Percentiles rank a stretch among this genome's conserved stretches.
Conservation (phyloP, 2,329 filamentous ascomycete species). For the Monascus ruber region DNA sequence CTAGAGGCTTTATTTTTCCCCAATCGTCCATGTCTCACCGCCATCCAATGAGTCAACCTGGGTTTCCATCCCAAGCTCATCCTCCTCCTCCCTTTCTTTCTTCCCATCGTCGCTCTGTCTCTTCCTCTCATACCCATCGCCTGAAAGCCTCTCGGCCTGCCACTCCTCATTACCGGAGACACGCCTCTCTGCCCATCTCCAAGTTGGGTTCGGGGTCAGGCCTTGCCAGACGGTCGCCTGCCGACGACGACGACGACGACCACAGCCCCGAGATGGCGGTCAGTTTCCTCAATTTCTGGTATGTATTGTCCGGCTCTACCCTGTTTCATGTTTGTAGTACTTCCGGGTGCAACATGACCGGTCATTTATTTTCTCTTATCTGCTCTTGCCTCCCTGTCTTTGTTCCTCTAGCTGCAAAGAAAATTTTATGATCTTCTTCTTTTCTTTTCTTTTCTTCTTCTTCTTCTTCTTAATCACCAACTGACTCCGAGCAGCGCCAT, state of each 20-base stretch:
- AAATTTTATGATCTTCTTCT: not conserved
- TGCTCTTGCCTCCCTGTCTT: not conserved
- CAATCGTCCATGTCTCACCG: too few species aligned
- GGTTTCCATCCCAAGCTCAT: not conserved
- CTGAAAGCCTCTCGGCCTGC: slow-evolving; percentile 19
- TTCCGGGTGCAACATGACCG: not conserved
- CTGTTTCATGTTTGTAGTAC: not conserved
- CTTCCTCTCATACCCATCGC: slow-evolving; percentile 15
- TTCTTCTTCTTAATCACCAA: slow-evolving; percentile 9
- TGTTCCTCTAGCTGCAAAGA: not conserved
- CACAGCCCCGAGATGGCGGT: slow-evolving; percentile 29
- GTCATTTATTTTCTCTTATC: not conserved
- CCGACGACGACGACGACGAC: slow-evolving; percentile 13
- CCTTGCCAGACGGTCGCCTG: slow-evolving; percentile 7
- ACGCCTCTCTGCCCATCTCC: slow-evolving; percentile 19
- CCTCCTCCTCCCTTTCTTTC: not conserved
- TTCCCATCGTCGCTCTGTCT: slow-evolving; percentile 22
- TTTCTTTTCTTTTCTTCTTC: slow-evolving; percentile 1
- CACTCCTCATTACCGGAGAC: slow-evolving; percentile 17
- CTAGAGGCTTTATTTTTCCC: too few species aligned
- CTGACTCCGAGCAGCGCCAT: slow-evolving; percentile 40
- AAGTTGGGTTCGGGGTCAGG: slow-evolving; percentile 20
- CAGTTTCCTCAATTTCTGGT: slow-evolving; percentile 37
- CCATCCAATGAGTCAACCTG: not conserved
- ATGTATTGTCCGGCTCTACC: slow-evolving; percentile 11